Conservation (phyloP, 2,329 filamentous ascomycete genomes). For the Ophiocordyceps camponoti-rufipedis region DNA sequence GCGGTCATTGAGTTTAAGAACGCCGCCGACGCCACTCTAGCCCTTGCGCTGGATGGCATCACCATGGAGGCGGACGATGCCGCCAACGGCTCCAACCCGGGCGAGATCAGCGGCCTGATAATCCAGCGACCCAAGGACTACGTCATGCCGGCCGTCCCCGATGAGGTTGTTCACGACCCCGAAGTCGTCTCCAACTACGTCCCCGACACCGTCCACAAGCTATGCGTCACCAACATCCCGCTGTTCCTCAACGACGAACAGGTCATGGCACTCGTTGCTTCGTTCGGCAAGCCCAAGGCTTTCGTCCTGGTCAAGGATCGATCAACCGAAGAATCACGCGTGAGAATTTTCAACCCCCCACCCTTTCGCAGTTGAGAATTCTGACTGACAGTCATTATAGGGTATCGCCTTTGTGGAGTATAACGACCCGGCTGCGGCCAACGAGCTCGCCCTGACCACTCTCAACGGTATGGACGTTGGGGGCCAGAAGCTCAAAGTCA, state of each 20-base stretch:
- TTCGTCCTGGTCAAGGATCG: conserved; percentile 81
- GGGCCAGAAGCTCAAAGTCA: conserved; percentile 68
- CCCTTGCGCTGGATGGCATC: conserved; percentile 76
- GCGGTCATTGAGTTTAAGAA: conserved; percentile 84
- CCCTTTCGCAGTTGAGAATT: neutral
- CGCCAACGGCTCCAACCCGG: conserved; percentile 31
- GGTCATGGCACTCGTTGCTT: conserved; percentile 72
- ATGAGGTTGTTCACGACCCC: conserved; percentile 55
- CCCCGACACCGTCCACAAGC: conserved; percentile 85
- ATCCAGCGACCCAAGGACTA: conserved; percentile 92
- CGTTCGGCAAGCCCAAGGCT: conserved; percentile 84
- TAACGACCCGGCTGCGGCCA: conserved; percentile 48
- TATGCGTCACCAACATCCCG: conserved; percentile 81
- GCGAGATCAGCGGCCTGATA: conserved; percentile 39
- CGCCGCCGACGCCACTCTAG: conserved; percentile 74
- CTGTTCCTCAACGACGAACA: conserved; percentile 79
- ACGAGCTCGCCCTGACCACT: conserved; percentile 74
- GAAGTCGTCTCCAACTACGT: conserved; percentile 66
- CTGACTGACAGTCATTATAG: conserved; percentile 20
- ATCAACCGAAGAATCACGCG: conserved; percentile 69
- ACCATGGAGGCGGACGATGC: conserved; percentile 61
- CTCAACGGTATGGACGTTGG: conserved; percentile 88
- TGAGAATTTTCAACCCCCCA: conserved; percentile 24
- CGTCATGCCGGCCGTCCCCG: conserved; percentile 67
- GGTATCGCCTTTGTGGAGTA: conserved; percentile 97